phyloP scores from a whole-genome alignment of 2,329 filamentous ascomycete species.

The Fusarium temperatum region DNA sequence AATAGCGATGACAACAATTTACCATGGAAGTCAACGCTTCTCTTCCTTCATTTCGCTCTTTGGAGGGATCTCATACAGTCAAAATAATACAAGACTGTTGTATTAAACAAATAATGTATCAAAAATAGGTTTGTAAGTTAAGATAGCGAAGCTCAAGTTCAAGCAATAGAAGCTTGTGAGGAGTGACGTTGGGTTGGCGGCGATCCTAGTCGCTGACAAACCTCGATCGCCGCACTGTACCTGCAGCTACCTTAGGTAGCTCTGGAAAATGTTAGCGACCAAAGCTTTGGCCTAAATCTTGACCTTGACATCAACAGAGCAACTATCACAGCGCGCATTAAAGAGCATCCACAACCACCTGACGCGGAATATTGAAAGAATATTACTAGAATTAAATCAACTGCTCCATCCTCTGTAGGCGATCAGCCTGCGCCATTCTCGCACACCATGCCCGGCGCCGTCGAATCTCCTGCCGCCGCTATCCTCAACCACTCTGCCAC shows the following conservation, averaged over 20 bases:
- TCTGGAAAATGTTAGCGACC: conserved; percentile 26
- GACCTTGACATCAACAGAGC: conserved; percentile 11
- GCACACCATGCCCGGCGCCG: conserved; percentile 45
- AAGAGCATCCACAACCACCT: not conserved
- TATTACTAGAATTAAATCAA: not conserved
- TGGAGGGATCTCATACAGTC: not conserved
- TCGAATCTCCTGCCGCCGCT: conserved; percentile 46
- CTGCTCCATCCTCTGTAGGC: not conserved
- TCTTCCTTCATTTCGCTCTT: not conserved
- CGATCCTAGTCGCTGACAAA: conserved; percentile 32
- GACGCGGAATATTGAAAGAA: not conserved
- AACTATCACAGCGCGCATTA: not conserved
- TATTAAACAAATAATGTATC: not conserved
- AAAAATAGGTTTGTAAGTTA: not conserved
- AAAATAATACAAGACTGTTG: not conserved
- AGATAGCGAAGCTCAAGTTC: not conserved
- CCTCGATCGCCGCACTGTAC: conserved; percentile 1
- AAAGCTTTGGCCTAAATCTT: not conserved
- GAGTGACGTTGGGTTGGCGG: conserved; percentile 8
- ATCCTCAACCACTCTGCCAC: conserved; percentile 67
- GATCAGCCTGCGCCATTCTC: conserved; percentile 14
- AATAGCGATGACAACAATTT: not conserved
- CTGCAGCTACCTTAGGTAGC: conserved; percentile 1
- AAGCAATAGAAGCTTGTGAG: conserved; percentile 8
- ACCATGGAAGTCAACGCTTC: not conserved